These are phyloP conservation scores for Agaricus subrufescens DNA, from an alignment of 768 basidiomycete genomes.

Conservation along the genomic window DNA sequence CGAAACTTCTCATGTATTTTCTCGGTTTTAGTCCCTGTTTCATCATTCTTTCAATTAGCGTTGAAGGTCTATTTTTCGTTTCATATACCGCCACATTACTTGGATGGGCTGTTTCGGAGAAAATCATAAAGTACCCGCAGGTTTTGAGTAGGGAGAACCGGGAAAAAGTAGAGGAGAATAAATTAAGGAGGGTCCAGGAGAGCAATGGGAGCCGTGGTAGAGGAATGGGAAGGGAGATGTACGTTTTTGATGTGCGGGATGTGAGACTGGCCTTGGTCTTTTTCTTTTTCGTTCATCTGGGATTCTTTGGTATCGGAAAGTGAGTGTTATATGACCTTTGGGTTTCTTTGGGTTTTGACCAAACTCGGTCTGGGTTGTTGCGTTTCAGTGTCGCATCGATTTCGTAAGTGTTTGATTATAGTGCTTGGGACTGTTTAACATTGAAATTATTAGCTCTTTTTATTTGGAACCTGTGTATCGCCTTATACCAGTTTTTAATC, in stretches of 20 bases:
- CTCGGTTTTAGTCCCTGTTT: slow-evolving; percentile 74
- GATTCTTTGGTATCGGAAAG: slow-evolving; percentile 85
- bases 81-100: slow-evolving; percentile 58
- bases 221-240: slow-evolving; percentile 14
- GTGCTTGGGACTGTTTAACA: too few relatives aligned
- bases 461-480: slow-evolving; percentile 88
- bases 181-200: neutral
- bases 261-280: slow-evolving; percentile 76
- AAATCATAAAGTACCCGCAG: neutral
- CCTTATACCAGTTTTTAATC: slow-evolving; percentile 79
- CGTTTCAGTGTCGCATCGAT: slow-evolving; percentile 70
- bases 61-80: slow-evolving; percentile 78
- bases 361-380: neutral
- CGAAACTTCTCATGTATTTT: slow-evolving; percentile 59
- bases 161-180: neutral
- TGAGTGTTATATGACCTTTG: slow-evolving; percentile 29
- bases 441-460: slow-evolving; percentile 49
- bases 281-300: slow-evolving; percentile 82
- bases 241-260: slow-evolving; percentile 55
- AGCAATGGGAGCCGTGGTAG: neutral
- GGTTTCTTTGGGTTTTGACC: neutral
- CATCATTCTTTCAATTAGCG: slow-evolving; percentile 74
- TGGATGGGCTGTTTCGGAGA: slow-evolving; percentile 50
- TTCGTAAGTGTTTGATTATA: slow-evolving; percentile 43
- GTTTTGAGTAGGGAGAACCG: neutral